These are phyloP conservation scores for Endotrypanum monterogeii DNA, from an alignment of 208 protist genomes.

Conservation along the genomic window DNA sequence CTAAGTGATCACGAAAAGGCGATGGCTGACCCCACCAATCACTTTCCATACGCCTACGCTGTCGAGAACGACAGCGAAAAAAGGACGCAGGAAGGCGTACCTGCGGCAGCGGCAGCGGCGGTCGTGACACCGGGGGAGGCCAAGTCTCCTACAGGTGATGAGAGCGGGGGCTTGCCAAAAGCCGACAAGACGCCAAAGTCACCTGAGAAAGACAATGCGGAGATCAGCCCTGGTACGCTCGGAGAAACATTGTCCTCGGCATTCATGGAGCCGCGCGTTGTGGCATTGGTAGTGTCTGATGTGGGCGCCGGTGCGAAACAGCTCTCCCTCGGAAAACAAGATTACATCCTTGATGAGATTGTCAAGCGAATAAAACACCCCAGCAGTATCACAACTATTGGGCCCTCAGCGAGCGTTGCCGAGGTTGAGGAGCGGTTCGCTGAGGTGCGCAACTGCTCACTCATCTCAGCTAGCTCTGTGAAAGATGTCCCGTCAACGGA, in stretches of 20 bases:
- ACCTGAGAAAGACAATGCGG: not conserved
- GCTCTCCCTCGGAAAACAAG: conserved; percentile 32
- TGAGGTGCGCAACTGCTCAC: conserved; percentile 43
- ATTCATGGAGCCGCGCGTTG: conserved; percentile 40
- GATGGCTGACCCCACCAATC: conserved; percentile 28
- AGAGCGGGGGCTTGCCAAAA: not conserved
- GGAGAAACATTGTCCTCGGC: conserved; percentile 6
- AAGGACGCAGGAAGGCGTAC: not conserved
- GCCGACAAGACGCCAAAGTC: not conserved
- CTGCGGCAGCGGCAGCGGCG: not conserved
- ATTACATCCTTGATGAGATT: conserved; percentile 59
- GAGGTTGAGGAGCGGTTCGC: conserved; percentile 37
- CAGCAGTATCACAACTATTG: conserved; percentile 19
- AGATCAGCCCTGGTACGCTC: not conserved
- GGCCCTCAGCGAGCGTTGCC: conserved; percentile 15
- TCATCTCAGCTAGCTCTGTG: conserved; percentile 36
- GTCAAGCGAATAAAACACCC: conserved; percentile 19
- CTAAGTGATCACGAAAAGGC: conserved; percentile 37
- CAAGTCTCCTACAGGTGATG: no score
- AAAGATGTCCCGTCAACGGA: conserved; percentile 12
- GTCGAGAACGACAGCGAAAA: conserved; percentile 10
- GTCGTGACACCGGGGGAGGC: not conserved
- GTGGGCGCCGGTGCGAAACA: conserved; percentile 24
- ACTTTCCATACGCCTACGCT: conserved; percentile 41
- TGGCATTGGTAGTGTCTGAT: conserved; percentile 36